Evolutionary conservation across 2,329 filamentous ascomycete genomes (phyloP).

Genomic region (Pseudocercospora pini-densiflorae): DNA sequence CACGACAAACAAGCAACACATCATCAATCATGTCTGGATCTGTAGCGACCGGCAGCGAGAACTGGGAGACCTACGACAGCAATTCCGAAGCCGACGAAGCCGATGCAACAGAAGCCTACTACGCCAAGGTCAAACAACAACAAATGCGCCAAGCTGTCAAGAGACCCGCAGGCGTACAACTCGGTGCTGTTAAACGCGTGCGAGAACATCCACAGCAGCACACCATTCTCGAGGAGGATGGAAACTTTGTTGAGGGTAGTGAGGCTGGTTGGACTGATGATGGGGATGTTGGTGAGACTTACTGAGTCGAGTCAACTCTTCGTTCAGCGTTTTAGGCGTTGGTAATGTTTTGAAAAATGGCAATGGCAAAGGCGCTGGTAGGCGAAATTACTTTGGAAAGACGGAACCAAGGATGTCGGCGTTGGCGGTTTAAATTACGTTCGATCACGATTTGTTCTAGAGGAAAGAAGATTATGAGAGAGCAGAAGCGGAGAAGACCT

Average conservation of each 20-base stretch:
- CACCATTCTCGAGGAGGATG: slow-evolving; percentile 33
- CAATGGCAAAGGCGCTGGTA: neutral
- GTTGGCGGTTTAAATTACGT: neutral
- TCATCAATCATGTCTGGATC: slow-evolving; percentile 40
- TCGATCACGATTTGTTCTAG: neutral
- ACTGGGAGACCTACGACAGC: slow-evolving; percentile 97
- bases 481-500: neutral
- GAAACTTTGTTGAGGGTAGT: slow-evolving; percentile 34
- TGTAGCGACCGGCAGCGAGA: slow-evolving; percentile 70
- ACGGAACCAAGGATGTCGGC: slow-evolving; percentile 2
- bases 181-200: slow-evolving; percentile 32
- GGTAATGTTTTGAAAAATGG: neutral
- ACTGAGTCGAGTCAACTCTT: slow-evolving; percentile 27
- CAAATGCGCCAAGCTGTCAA: slow-evolving; percentile 60
- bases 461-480: neutral
- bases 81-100: slow-evolving; percentile 47
- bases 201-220: slow-evolving; percentile 28
- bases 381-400: slow-evolving; percentile 4
- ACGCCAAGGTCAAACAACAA: slow-evolving; percentile 67
- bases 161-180: slow-evolving; percentile 20
- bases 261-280: slow-evolving; percentile 45
- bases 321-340: neutral
- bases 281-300: slow-evolving; percentile 40
- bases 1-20: slow-evolving; percentile 39
- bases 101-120: slow-evolving; percentile 78